Evolutionary conservation across 2,329 filamentous ascomycete genomes (phyloP), one percentile per base, ranked within the genome.

Genomic region (Shiraia sp.): DNA sequence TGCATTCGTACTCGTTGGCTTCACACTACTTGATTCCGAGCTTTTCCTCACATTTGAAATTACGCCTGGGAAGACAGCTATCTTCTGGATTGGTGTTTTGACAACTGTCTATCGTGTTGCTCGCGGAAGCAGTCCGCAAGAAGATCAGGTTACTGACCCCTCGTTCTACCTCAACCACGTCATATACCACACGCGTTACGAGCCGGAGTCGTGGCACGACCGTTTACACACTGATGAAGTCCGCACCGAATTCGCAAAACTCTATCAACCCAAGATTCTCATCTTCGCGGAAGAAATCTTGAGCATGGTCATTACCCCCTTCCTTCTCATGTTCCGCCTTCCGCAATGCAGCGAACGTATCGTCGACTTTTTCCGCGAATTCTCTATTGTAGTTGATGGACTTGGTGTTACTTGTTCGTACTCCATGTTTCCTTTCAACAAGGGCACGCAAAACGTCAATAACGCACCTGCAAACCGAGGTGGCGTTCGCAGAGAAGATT

Each of bases 301-400:
- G 46, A 92, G 91, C 60, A 95, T 99, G 65, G 81, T 97, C 40
- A 86, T 95, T 42, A 95, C 92, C 0, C 93, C 93, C 1, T 85
- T 96, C 58, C 81, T 99, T 29, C 79, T 99, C 10, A 87, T 91
- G 72, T 86, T 88, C 63, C 91, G 88, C 47, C 78, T 97, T 24
- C 90, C 91, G 0, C 87, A 85, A 55, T 95, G 88, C 68, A 92
- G 88, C 65, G 92, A 97, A 55, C 88, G 91, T 45, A 86, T 99
- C 50, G 86, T 97, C 44, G 93, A 99, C 71, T 99, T 99, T 71
- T 97, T 99, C 75, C 85, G 93, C 27, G 93, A 99, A 65, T 96
- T 97, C 57, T 97, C 93, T 0, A 85, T 99, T 15, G 91, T 99
- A 57, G 92, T 99, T 12, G 93, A 99, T 62, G 93, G 93, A 0